phyloP scores from a whole-genome alignment of 2,329 filamentous ascomycete species.

The Phialophora chinensis region DNA sequence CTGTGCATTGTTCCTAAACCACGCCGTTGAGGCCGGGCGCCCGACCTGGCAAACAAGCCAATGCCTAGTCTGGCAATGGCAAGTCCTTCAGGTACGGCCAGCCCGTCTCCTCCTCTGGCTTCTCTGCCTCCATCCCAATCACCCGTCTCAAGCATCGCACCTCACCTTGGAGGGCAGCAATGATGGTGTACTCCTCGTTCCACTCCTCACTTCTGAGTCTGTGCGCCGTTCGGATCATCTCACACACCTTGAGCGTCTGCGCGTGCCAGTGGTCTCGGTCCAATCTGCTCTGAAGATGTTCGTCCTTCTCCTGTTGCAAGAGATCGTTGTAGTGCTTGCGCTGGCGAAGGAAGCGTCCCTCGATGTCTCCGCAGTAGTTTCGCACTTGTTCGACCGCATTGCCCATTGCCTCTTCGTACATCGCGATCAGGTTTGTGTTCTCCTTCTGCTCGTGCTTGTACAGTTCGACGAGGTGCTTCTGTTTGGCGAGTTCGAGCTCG shows the following conservation, averaged over 20 bases:
- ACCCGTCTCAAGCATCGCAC: slow-evolving; percentile 56
- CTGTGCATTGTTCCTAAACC: not conserved
- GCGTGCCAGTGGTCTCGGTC: slow-evolving; percentile 58
- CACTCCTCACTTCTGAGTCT: slow-evolving; percentile 57
- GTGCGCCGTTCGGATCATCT: slow-evolving; percentile 57
- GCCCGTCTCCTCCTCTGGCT: slow-evolving; percentile 56
- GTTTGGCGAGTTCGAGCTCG: slow-evolving; percentile 54
- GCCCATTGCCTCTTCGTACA: slow-evolving; percentile 55
- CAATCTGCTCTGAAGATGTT: slow-evolving; percentile 55
- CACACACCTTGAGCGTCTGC: slow-evolving; percentile 54
- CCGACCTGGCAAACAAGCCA: not conserved
- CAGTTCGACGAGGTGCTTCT: slow-evolving; percentile 51
- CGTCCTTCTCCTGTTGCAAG: slow-evolving; percentile 57
- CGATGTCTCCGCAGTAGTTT: slow-evolving; percentile 57
- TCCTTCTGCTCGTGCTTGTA: slow-evolving; percentile 55
- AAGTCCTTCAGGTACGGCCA: slow-evolving; percentile 56
- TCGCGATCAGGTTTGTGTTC: slow-evolving; percentile 55
- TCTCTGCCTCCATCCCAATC: slow-evolving; percentile 56
- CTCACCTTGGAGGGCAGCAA: slow-evolving; percentile 56
- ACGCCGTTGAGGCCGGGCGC: not conserved
- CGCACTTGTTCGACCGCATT: slow-evolving; percentile 58
- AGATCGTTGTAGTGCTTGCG: slow-evolving; percentile 58
- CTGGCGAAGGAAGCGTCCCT: slow-evolving; percentile 54
- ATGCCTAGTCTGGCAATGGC: slow-evolving; percentile 41
- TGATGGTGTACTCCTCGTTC: slow-evolving; percentile 50